These are phyloP conservation scores for Ogataea pini DNA, from an alignment of 805 yeast species.

Conservation along the genomic window DNA sequence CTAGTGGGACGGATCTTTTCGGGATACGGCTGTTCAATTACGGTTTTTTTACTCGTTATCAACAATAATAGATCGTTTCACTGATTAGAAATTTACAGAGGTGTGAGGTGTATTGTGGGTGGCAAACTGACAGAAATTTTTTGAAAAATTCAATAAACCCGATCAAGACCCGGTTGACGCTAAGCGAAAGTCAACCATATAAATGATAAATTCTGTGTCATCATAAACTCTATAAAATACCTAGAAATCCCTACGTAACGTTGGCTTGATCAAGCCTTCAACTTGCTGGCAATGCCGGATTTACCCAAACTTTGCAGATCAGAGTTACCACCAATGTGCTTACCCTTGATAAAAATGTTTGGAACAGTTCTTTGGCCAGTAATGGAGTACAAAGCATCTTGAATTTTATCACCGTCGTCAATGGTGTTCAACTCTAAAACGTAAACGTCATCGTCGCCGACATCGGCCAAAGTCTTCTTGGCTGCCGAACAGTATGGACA, in stretches of 20 bases:
- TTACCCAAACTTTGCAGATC: constrained; percentile 72
- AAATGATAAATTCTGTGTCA: no score
- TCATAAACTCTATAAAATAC: no score
- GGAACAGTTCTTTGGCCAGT: constrained; percentile 96
- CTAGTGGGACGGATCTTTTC: not conserved
- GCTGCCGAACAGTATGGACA: constrained; percentile 66
- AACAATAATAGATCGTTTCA: not conserved
- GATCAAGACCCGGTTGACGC: no score
- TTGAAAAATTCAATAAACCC: no score
- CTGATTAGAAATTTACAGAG: constrained; percentile 2
- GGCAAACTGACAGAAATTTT: not conserved
- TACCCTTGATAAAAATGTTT: constrained; percentile 82
- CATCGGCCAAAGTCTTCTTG: constrained; percentile 41
- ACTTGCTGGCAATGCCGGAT: constrained; percentile 17
- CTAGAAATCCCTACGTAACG: not conserved
- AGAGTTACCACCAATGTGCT: constrained; percentile 95
- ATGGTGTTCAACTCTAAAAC: constrained; percentile 52
- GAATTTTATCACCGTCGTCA: constrained; percentile 79
- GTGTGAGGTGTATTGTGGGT: constrained; percentile 8
- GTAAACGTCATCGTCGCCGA: constrained; percentile 47
- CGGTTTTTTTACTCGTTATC: not conserved
- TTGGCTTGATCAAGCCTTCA: constrained; percentile 6
- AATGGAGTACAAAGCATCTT: constrained; percentile 70
- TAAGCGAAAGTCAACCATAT: no score
- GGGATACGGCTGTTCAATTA: no score